These are phyloP conservation scores for Acacia pycnantha DNA, from an alignment of 331 rosid species.

Conservation along the genomic window DNA sequence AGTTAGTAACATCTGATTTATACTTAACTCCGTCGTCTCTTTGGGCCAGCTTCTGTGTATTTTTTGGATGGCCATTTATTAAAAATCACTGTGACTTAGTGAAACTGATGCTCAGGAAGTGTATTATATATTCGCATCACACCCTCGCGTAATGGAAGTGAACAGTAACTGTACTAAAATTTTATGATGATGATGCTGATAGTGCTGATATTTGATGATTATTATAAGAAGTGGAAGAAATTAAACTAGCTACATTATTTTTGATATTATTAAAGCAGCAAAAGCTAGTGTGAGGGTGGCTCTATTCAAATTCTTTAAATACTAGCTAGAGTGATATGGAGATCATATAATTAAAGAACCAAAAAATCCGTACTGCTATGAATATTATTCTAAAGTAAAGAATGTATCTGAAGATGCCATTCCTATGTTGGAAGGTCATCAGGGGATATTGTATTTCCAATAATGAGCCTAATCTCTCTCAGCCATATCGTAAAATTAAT, in stretches of 20 bases:
- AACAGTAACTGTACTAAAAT: neutral
- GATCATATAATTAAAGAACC: neutral
- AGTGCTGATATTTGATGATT: slow-evolving; percentile 20
- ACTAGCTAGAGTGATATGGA: neutral
- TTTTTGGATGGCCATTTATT: neutral
- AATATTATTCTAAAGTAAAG: slow-evolving; percentile 15
- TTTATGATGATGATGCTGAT: neutral
- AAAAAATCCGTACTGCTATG: neutral
- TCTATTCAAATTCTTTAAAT: neutral
- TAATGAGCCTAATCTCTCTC: slow-evolving; percentile 16
- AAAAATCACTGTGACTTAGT: neutral
- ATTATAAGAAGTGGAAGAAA: neutral
- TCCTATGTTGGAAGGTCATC: slow-evolving; percentile 18
- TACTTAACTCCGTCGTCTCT: neutral
- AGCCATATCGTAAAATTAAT: slow-evolving; percentile 9
- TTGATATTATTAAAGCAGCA: neutral
- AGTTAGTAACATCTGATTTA: neutral
- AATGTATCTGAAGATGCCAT: slow-evolving; percentile 32
- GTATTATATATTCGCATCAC: neutral
- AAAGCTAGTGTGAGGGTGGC: neutral
- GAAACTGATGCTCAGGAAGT: neutral
- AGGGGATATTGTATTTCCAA: neutral
- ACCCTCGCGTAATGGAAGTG: neutral
- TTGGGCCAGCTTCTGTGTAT: neutral
- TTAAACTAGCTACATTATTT: neutral